Evolutionary conservation across 108 stramenopile species (phyloP), one percentile per base, ranked within the genome.

Genomic region (Cyclotella cryptica): DNA sequence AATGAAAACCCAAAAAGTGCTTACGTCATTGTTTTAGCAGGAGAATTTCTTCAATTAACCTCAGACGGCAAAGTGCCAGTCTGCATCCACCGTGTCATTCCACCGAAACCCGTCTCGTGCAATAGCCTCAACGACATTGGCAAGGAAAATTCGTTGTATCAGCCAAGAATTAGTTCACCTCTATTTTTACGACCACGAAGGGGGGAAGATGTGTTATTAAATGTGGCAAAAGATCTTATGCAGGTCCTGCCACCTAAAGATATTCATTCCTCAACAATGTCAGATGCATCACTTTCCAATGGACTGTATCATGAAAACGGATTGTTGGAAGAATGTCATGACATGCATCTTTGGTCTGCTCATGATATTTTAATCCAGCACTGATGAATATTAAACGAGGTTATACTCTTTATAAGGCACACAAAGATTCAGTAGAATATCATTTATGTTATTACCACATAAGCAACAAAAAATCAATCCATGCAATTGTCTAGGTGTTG

Each of bases 51-150:
- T 7, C 77, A 83, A 45, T 39, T 83, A 4, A 44, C 58, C 5
- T 78, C 77, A 1, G 43, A 83, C 53, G 81, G 81, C 3, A 49
- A 74, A 29, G 72, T 79, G 3, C 81, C 81, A 3, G 52, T 63
- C 6, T 83, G 81, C 47, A 83, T 83, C 43, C 81, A 83, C 46
- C 77, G 81, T 22, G 81, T 83, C 41, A 68, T 83, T 19, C 72
- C 81, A 30, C 72, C 81, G 13, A 54, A 60, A n/a, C 46, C 63
- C 27, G n/a, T 58, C 76, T 39, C 17, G 67, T 17, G n/a, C 44
- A 22, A 19, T 42, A 10, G 15, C 69, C 24, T 42, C 35, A 17
- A 15, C 24, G 41, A 43, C 18, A 66, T 54, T 7, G 57, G n/a
- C 10, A 39, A 0, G 1, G 17, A 65, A 5, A 45, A 53, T 53